Evolutionary conservation across 2,329 filamentous ascomycete genomes (phyloP).

Genomic region (Sordariomycetes sp.): DNA sequence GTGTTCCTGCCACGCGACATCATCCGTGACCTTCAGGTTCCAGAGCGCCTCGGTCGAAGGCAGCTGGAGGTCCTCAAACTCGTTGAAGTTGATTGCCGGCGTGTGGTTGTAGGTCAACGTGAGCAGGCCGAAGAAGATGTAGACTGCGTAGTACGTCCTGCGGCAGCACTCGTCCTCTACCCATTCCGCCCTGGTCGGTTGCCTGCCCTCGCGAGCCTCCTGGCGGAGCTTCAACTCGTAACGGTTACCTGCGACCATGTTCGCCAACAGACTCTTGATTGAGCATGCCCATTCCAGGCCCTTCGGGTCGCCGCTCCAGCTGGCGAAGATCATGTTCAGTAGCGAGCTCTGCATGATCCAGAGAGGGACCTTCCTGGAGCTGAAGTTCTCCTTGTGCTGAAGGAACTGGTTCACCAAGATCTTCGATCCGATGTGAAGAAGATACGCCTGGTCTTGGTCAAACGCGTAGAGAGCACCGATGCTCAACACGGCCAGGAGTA

Average conservation of each 20-base stretch:
- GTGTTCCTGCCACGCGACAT: constrained; percentile 74
- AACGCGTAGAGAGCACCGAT: constrained; percentile 96
- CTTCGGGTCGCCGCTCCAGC: constrained; percentile 97
- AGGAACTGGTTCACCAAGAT: constrained; percentile 94
- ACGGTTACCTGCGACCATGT: constrained; percentile 96
- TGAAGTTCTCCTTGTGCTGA: constrained; percentile 97
- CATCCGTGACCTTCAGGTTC: constrained; percentile 74
- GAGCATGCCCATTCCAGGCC: constrained; percentile 98
- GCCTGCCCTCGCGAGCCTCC: constrained; percentile 68
- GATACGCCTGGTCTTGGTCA: constrained; percentile 92
- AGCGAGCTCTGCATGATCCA: constrained; percentile 98
- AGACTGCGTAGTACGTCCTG: constrained; percentile 95
- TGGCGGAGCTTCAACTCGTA: constrained; percentile 92
- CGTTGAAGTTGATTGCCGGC: constrained; percentile 94
- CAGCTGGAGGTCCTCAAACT: constrained; percentile 86
- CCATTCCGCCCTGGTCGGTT: constrained; percentile 80
- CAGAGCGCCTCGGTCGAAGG: constrained; percentile 90
- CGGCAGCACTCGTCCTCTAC: constrained; percentile 93
- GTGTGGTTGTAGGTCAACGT: constrained; percentile 97
- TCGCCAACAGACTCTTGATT: constrained; percentile 93
- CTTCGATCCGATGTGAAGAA: constrained; percentile 95
- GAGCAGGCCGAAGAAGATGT: constrained; percentile 95
- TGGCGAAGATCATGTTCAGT: constrained; percentile 97
- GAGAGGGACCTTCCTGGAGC: constrained; percentile 89
- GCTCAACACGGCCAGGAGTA: constrained; percentile 82